Percentiles rank a stretch among this genome's conserved stretches.
Evolutionary conservation across 768 basidiomycete species (phyloP).

Genomic region (Hysterangium stoloniferum): DNA sequence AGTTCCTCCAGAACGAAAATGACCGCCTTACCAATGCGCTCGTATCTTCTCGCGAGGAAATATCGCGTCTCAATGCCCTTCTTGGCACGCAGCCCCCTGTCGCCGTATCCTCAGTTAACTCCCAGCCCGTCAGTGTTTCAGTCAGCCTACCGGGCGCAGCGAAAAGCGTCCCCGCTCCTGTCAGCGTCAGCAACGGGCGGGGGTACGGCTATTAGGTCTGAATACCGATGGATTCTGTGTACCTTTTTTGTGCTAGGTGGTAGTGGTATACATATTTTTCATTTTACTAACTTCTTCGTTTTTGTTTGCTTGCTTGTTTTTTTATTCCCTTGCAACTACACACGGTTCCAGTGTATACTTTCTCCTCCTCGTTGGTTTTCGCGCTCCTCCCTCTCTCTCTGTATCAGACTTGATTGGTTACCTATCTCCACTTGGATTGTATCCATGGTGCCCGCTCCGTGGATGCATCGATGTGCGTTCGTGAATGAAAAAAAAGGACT

Average conservation of each 20-base stretch:
- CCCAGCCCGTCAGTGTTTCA: slow-evolving; percentile 36
- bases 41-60: slow-evolving; percentile 84
- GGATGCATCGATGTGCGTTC: too few species aligned
- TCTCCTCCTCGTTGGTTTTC: neutral
- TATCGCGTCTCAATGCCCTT: slow-evolving; percentile 69
- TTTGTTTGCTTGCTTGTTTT: slow-evolving; percentile 1
- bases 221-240: neutral
- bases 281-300: neutral
- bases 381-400: neutral
- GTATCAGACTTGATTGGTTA: too few species aligned
- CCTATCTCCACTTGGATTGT: too few species aligned
- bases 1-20: slow-evolving; percentile 88
- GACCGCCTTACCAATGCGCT: slow-evolving; percentile 86
- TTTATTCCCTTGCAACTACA: neutral
- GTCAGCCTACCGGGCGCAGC: slow-evolving; percentile 29
- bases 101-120: slow-evolving; percentile 19
- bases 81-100: slow-evolving; percentile 37
- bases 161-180: slow-evolving; percentile 27
- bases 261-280: neutral
- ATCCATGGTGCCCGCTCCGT: too few species aligned
- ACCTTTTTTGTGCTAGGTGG: slow-evolving; percentile 3
- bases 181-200: slow-evolving; percentile 19
- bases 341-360: neutral
- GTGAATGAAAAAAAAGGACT: too few species aligned
- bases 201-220: slow-evolving; percentile 33